phyloP scores from a whole-genome alignment of 176 grass and related monocot species.

The Musa troglodytarum region DNA sequence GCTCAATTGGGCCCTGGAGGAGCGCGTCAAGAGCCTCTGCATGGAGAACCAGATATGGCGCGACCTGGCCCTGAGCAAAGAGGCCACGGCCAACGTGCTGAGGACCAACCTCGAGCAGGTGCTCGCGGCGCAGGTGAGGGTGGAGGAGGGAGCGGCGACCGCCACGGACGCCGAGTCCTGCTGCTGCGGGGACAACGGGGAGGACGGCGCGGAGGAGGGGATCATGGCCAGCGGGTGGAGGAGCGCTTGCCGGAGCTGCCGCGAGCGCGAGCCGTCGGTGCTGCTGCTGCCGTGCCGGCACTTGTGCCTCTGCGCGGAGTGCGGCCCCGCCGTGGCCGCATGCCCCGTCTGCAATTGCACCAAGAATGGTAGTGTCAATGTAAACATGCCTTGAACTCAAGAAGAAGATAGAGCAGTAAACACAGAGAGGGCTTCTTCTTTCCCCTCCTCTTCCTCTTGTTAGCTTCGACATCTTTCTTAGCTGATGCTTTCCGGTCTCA shows the following conservation, averaged over 20 bases:
- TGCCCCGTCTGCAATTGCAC: slow-evolving; percentile 54
- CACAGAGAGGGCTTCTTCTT: not conserved
- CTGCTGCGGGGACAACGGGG: slow-evolving; percentile 45
- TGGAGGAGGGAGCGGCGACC: not conserved
- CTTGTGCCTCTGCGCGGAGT: slow-evolving; percentile 50
- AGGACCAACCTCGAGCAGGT: slow-evolving; percentile 39
- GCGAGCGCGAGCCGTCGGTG: slow-evolving; percentile 27
- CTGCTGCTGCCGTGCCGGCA: slow-evolving; percentile 70
- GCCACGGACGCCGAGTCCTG: slow-evolving; percentile 50
- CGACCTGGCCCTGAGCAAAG: slow-evolving; percentile 48
- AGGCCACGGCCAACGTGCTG: slow-evolving; percentile 31
- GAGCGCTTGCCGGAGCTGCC: slow-evolving; percentile 34
- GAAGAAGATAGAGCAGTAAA: not conserved
- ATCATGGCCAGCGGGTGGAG: not conserved
- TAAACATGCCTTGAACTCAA: slow-evolving; percentile 50
- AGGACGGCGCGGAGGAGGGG: not conserved
- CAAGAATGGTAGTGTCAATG: slow-evolving; percentile 45
- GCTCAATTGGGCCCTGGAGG: slow-evolving; percentile 52
- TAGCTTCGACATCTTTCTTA: not conserved
- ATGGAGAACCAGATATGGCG: slow-evolving; percentile 62
- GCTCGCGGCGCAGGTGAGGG: slow-evolving; percentile 24
- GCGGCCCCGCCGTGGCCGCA: slow-evolving; percentile 28
- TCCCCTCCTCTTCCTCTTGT: too few species aligned
- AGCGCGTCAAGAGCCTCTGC: slow-evolving; percentile 26
- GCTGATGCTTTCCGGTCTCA: too few species aligned